phyloP scores from a whole-genome alignment of 139 green algal genomes.

The Tetraselmis chui region DNA sequence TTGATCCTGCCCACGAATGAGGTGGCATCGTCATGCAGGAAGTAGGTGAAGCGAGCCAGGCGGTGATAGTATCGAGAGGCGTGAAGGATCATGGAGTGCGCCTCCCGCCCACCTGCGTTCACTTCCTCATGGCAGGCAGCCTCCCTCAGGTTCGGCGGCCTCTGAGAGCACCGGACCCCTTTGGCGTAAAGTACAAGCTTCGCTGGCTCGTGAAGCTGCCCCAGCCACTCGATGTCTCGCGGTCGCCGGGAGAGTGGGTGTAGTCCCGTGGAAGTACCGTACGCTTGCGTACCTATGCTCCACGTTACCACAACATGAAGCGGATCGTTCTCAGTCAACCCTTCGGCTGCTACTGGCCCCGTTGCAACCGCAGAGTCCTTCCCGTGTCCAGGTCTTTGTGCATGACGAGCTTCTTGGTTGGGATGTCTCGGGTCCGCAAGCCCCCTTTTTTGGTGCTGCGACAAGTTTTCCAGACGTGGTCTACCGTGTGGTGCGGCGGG shows the following conservation, averaged over 20 bases:
- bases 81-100: not conserved
- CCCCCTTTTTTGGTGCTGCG: too few relatives aligned
- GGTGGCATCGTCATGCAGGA: not conserved
- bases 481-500: too few relatives aligned
- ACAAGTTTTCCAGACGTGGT: too few relatives aligned
- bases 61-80: not conserved
- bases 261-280: not conserved
- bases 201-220: not conserved
- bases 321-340: too few relatives aligned
- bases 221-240: not conserved
- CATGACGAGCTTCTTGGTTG: too few relatives aligned
- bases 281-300: not conserved
- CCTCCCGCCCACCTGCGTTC: not conserved
- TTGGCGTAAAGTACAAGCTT: not conserved
- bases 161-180: not conserved
- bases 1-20: not conserved
- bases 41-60: not conserved
- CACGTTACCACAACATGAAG: not conserved
- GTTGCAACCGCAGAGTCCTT: too few relatives aligned
- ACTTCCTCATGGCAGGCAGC: not conserved
- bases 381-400: too few relatives aligned
- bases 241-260: too few relatives aligned
- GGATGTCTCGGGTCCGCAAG: too few relatives aligned
- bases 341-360: too few relatives aligned
- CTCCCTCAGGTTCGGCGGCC: not conserved